Percentiles rank a stretch among this genome's conserved stretches.
phyloP scores from a whole-genome alignment of 202 grass and related monocot species.

The Elaeis oleifera region DNA sequence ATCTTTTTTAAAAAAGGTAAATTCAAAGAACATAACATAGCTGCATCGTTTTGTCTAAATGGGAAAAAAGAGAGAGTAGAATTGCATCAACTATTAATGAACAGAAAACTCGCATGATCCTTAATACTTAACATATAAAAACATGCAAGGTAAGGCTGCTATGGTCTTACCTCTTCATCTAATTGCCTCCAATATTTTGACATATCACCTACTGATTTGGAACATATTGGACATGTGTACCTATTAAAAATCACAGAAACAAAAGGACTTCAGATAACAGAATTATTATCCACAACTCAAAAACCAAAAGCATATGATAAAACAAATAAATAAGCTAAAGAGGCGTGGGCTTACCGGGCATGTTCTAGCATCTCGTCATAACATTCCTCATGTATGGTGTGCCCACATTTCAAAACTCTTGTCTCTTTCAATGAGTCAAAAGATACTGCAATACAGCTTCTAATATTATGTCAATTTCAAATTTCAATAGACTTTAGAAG shows the following conservation, averaged over 20 bases:
- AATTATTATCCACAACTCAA: slow-evolving; percentile 2
- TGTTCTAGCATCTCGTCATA: slow-evolving; percentile 66
- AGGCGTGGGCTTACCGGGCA: slow-evolving; percentile 46
- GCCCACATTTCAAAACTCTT: slow-evolving; percentile 77
- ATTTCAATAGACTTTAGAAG: slow-evolving; percentile 20
- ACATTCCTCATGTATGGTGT: slow-evolving; percentile 84
- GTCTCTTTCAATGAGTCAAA: slow-evolving; percentile 87
- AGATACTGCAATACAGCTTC: slow-evolving; percentile 65
- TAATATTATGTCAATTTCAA: slow-evolving; percentile 1
- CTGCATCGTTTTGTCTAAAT: not conserved
- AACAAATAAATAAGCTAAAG: slow-evolving; percentile 11
- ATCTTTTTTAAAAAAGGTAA: too few species aligned
- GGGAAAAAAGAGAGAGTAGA: too few species aligned
- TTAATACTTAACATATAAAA: too few species aligned
- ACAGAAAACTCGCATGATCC: too few species aligned
- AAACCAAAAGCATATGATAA: slow-evolving; percentile 8
- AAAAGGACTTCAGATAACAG: not conserved
- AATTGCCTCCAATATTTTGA: slow-evolving; percentile 40
- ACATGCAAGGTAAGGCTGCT: not conserved
- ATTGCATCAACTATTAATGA: too few species aligned
- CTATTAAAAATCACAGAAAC: slow-evolving; percentile 32
- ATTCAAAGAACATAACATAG: not conserved
- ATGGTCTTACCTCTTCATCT: slow-evolving; percentile 68
- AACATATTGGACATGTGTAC: slow-evolving; percentile 93
- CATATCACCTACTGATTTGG: slow-evolving; percentile 59